Conservation (phyloP, 306 rosid genomes). For the Astragalus glycyphyllos region DNA sequence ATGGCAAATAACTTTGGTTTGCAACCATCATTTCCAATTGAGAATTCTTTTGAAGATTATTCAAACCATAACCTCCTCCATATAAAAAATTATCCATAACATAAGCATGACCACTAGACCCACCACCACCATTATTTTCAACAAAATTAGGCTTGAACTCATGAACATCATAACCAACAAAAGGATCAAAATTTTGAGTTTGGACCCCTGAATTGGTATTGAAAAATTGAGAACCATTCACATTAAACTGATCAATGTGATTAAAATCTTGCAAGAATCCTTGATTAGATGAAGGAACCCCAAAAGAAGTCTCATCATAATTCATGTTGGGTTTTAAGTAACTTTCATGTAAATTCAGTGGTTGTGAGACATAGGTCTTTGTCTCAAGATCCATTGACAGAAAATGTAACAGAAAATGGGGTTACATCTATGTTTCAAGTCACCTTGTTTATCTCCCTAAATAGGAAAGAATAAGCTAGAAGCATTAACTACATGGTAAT, state of each 20-base stretch:
- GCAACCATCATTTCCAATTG: conserved; percentile 48
- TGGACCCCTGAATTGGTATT: conserved; percentile 44
- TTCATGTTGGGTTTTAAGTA: conserved; percentile 43
- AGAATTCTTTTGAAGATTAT: conserved; percentile 45
- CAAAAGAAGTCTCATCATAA: conserved; percentile 49
- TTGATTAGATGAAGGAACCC: conserved; percentile 52
- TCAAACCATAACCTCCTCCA: conserved; percentile 55
- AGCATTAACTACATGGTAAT: conserved; percentile 45
- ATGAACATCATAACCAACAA: conserved; percentile 43
- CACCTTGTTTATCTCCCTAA: conserved; percentile 48
- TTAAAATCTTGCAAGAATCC: conserved; percentile 61
- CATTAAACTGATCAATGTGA: conserved; percentile 48
- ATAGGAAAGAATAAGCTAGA: conserved; percentile 40
- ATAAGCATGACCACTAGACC: conserved; percentile 41
- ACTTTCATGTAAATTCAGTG: conserved; percentile 42
- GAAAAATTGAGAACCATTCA: conserved; percentile 47
- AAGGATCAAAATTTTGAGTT: conserved; percentile 46
- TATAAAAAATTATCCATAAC: conserved; percentile 66
- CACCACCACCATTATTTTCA: conserved; percentile 32
- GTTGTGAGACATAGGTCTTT: conserved; percentile 43
- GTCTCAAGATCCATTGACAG: conserved; percentile 68
- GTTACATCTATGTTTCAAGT: conserved; percentile 39
- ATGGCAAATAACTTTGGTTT: conserved; percentile 43
- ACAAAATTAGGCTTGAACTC: conserved; percentile 57
- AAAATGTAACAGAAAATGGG: conserved; percentile 38